These are phyloP conservation scores for Dactylellina sp. DNA, from an alignment of 2,329 filamentous ascomycete genomes.

Conservation along the genomic window DNA sequence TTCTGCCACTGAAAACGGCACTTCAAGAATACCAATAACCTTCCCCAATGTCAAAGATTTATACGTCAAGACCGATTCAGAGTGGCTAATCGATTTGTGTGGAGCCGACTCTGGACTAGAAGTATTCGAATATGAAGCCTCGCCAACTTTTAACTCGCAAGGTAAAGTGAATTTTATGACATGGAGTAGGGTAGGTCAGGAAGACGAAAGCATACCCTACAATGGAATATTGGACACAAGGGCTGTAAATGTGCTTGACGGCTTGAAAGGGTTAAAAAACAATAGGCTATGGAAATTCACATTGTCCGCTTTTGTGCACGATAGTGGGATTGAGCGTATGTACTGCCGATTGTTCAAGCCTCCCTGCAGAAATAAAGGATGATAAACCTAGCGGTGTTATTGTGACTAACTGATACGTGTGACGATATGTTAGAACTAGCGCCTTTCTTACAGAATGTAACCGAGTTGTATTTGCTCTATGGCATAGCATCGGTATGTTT, in stretches of 20 bases:
- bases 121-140: constrained; percentile 31
- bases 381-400: too few relatives aligned
- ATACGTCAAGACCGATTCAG: constrained; percentile 22
- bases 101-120: constrained; percentile 10
- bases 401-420: too few relatives aligned
- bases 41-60: constrained; percentile 30
- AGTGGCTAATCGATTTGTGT: constrained; percentile 32
- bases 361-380: too few relatives aligned
- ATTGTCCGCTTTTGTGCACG: constrained; percentile 22
- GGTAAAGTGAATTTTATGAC: constrained; percentile 34
- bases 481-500: constrained; percentile 15
- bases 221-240: constrained; percentile 21
- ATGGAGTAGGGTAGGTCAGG: neutral
- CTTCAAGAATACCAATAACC: constrained; percentile 6
- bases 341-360: neutral
- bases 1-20: neutral
- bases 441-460: constrained; percentile 23
- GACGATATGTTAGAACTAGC: constrained; percentile 25
- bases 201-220: neutral
- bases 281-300: constrained; percentile 20
- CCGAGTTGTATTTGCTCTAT: constrained; percentile 5
- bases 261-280: constrained; percentile 10
- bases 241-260: constrained; percentile 19
- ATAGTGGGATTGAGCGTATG: constrained; percentile 29
- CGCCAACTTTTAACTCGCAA: constrained; percentile 4